These are phyloP conservation scores for Decorospora gaudefroyi DNA, from an alignment of 2,329 filamentous ascomycete species.

Conservation along the genomic window DNA sequence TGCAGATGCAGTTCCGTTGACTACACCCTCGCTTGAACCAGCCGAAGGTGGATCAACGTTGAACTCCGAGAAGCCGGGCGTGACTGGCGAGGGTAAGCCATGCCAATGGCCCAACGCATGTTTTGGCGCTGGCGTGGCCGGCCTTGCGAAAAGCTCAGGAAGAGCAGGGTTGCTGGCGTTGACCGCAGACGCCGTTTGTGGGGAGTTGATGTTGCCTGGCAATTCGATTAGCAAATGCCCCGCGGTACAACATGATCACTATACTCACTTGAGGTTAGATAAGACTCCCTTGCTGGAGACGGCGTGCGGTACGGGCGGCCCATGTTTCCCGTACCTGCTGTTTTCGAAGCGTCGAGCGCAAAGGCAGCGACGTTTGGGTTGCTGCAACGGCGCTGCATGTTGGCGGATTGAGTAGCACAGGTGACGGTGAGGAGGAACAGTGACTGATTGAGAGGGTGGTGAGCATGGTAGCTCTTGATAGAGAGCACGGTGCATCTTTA, in stretches of 20 bases:
- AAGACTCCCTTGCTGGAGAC: constrained; percentile 6
- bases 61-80: not conserved
- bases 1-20: not conserved
- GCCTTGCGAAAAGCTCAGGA: too few relatives aligned
- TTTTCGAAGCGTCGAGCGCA: not conserved
- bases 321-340: constrained; percentile 1
- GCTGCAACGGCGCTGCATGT: not conserved
- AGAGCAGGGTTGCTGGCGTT: too few relatives aligned
- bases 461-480: too few relatives aligned
- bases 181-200: not conserved
- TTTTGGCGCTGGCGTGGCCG: constrained; percentile 5
- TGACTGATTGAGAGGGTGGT: too few relatives aligned
- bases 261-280: constrained; percentile 10
- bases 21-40: not conserved
- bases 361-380: not conserved
- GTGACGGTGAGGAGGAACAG: not conserved
- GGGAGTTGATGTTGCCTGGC: constrained; percentile 9
- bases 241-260: fast-evolving
- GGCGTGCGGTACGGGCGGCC: constrained; percentile 8
- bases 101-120: constrained; percentile 5
- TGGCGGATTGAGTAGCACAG: not conserved
- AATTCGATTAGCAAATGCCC: not conserved
- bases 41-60: not conserved
- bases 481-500: too few relatives aligned
- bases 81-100: constrained; percentile 17